Conservation (phyloP, 2,329 filamentous ascomycete species). For the Calonectria pseudoturangicola region DNA sequence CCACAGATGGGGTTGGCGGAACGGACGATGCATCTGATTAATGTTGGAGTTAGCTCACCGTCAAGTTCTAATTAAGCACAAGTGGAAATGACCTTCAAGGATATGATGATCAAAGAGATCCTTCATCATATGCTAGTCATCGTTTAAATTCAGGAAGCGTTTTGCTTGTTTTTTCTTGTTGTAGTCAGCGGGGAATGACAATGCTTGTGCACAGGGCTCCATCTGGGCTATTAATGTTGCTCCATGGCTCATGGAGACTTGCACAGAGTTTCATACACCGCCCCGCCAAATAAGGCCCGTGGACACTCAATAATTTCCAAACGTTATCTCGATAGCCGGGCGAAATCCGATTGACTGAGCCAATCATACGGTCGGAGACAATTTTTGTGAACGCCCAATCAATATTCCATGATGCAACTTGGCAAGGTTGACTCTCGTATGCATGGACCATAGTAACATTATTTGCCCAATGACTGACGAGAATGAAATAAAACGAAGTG, state of each 20-base stretch:
- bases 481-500: constrained; percentile 1
- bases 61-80: background rate
- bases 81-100: background rate
- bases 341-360: background rate
- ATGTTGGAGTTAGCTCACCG: background rate
- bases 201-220: no score
- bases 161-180: background rate
- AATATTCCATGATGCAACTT: background rate
- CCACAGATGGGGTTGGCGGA: background rate
- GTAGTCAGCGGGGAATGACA: background rate
- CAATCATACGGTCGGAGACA: no score
- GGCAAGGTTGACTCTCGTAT: constrained; percentile 20
- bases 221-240: constrained; percentile 3
- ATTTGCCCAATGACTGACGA: background rate
- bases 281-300: constrained; percentile 6
- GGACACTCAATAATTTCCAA: background rate
- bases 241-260: background rate
- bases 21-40: constrained; percentile 4
- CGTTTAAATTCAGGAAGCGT: background rate
- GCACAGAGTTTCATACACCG: constrained; percentile 9
- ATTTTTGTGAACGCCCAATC: background rate
- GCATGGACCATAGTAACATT: constrained; percentile 2
- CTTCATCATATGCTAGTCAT: constrained; percentile 21
- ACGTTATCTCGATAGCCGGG: background rate
- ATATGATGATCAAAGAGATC: background rate